Conservation (phyloP, 352 stramenopile genomes). For the Globisporangium paddicum region DNA sequence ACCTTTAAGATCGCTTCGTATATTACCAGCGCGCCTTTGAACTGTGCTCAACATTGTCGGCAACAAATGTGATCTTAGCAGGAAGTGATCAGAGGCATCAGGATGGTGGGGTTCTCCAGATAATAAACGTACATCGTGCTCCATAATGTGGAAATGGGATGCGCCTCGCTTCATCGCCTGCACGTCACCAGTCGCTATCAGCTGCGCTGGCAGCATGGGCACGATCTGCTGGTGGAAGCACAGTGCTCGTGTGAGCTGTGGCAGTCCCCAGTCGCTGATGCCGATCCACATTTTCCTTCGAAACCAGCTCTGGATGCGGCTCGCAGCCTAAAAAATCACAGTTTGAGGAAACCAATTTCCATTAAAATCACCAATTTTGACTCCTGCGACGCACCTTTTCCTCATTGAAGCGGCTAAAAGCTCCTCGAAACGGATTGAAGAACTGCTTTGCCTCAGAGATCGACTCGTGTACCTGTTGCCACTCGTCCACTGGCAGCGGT, state of each 20-base stretch:
- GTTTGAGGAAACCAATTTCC: background rate
- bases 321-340: conserved; percentile 18
- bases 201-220: background rate
- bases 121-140: conserved; percentile 18
- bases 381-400: conserved; percentile 2
- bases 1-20: conserved; percentile 61
- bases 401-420: conserved; percentile 37
- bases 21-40: conserved; percentile 35
- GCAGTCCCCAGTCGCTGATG: conserved; percentile 37
- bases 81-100: background rate
- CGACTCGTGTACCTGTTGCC: conserved; percentile 15
- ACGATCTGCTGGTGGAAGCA: conserved; percentile 28
- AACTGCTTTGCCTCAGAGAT: conserved; percentile 13
- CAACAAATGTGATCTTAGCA: background rate
- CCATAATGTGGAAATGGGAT: conserved; percentile 41
- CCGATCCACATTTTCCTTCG: conserved; percentile 46
- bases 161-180: conserved; percentile 34
- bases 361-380: background rate
- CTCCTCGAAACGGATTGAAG: conserved; percentile 41
- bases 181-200: conserved; percentile 12
- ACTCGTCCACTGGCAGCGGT: conserved; percentile 37
- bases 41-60: conserved; percentile 18
- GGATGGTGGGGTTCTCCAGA: background rate
- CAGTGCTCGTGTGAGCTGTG: conserved; percentile 26
- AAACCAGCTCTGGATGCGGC: conserved; percentile 48